Base-by-base conservation (phyloP, 192 early-diverging fungal species). In the Dimargaris verticillata region DNA sequence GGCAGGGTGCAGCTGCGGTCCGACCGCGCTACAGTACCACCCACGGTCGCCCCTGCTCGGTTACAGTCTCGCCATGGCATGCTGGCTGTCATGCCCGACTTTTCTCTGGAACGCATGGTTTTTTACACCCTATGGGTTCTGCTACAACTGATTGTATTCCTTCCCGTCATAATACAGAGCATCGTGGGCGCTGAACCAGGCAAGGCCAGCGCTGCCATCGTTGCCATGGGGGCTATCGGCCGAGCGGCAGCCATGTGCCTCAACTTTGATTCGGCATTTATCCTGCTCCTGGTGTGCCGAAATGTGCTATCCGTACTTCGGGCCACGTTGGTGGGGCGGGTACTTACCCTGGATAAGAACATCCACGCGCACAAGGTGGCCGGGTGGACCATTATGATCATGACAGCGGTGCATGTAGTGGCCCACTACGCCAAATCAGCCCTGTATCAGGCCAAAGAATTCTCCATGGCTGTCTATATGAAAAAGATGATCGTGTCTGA, bases 231-330 rank as follows among this genome's bases (percentile, higher is more conserved):
- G 5, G 53, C 26, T n/a, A 55, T 55, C 11, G 24, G 24, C 28
- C 26, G 53, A 25, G 53, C 53, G 10, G 24, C 53, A 28, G 53
- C 26, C 53, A 12, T 29, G 26, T 55, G 53, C 33, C 18, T 55
- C n/a, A 29, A 33, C 28, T 67, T 84, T 45, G 79, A 81, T 44
- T 52, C 82, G 49, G 86, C 80, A 20, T 68, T 88, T 18, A 79
- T 94, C 53, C 72, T 92, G 38, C 73, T 93, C 57, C 86, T 89
- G 25, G 87, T 94, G 66, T 93, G 88, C 64, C 76, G 87, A 14
- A 93, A 86, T 18, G 68, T 82, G 28, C 67, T 87, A 57, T 64
- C 69, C 14, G 65, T 76, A 25, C 62, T 83, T 11, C 74, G 78
- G 5, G 72, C 72, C 41, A 78, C 78, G 3, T 74, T 83, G n/a